Conservation (phyloP, 345 rosid species). For the Populus pruinosa region DNA sequence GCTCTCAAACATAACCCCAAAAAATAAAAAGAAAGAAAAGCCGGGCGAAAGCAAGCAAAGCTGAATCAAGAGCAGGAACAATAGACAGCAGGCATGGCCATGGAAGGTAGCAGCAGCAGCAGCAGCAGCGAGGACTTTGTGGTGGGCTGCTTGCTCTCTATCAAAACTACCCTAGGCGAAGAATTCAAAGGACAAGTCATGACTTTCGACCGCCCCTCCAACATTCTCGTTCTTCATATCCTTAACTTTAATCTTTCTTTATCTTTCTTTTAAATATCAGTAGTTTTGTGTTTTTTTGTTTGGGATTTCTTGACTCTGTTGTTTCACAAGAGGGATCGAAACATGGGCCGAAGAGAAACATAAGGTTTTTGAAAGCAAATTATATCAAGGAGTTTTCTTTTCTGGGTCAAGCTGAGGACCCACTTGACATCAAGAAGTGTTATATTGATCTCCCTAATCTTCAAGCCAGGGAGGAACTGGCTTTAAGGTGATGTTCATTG, state of each 20-base stretch:
- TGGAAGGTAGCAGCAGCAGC: constrained; percentile 27
- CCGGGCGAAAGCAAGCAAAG: not conserved
- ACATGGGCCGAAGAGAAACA: constrained; percentile 48
- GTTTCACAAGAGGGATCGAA: constrained; percentile 64
- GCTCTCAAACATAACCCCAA: not conserved
- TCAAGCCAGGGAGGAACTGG: constrained; percentile 72
- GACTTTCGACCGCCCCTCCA: constrained; percentile 83
- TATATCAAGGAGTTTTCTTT: constrained; percentile 59
- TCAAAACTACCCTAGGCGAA: constrained; percentile 87
- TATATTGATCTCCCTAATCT: constrained; percentile 56
- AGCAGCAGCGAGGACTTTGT: constrained; percentile 58
- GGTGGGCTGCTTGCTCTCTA: constrained; percentile 79
- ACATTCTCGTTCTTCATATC: constrained; percentile 96
- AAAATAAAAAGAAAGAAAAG: not conserved
- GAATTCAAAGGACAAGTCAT: constrained; percentile 87
- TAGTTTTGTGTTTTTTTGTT: not conserved
- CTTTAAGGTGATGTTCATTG: constrained; percentile 52
- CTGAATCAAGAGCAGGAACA: not conserved
- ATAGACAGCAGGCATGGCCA: constrained; percentile 25
- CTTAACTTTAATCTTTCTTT: constrained; percentile 26
- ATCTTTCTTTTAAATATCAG: not conserved
- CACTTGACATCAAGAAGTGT: constrained; percentile 63
- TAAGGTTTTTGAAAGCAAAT: constrained; percentile 74
- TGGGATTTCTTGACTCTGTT: constrained; percentile 38
- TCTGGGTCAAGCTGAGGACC: constrained; percentile 77